Base-by-base conservation (phyloP, 106 monocot species). In the Apostasia shenzhenica region DNA sequence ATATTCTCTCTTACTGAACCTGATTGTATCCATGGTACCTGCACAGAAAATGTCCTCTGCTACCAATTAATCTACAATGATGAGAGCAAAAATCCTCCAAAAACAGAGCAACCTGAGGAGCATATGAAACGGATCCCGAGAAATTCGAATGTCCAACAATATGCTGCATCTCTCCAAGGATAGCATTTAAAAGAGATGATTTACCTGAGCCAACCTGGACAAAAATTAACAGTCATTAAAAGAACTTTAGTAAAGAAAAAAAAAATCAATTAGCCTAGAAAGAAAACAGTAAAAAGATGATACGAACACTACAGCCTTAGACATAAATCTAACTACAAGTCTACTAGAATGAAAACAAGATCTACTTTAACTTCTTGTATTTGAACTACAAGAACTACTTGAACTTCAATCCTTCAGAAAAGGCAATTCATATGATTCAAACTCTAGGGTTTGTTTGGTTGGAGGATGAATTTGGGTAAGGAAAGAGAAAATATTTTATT, bases 1-100 rank as follows among this genome's bases (percentile, higher is more conserved):
- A 99, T 85, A 75, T 99, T 99, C 60, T 92, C 82, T 44, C 87
- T 92, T 56, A 92, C 14, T 48, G 97, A 87, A 56, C 92, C 92
- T 46, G 97, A 90, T 56, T 83, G 74, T 51, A 99, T 87, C 97
- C 97, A 99, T 57, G 92, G 97, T 40, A 90, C 85, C 97, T 99
- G 63, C 46, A 46, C 63, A 63, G 44, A 14, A 14, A 8, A 50
- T 5, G 50, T 5, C 50, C 8, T 5, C 46, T 14, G 1, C 1
- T 47, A 65, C n/a, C 37, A 37, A 48, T 14, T 37, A 65, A 47
- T 65, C 4, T 65, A 46, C 14, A 2, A 14, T 14, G 14, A 51
- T 41, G n/a, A 63, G 37, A 8, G 4, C 51, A 57, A 48, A 26
- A 26, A 26, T 26, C 26, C 26, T 26, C 41, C 10, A 39, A 70